A percentile compares a stretch with the other conserved stretches of the same genome.
phyloP scores from a whole-genome alignment of 1,284 basidiomycete genomes.

The Malassezia cuniculi region DNA sequence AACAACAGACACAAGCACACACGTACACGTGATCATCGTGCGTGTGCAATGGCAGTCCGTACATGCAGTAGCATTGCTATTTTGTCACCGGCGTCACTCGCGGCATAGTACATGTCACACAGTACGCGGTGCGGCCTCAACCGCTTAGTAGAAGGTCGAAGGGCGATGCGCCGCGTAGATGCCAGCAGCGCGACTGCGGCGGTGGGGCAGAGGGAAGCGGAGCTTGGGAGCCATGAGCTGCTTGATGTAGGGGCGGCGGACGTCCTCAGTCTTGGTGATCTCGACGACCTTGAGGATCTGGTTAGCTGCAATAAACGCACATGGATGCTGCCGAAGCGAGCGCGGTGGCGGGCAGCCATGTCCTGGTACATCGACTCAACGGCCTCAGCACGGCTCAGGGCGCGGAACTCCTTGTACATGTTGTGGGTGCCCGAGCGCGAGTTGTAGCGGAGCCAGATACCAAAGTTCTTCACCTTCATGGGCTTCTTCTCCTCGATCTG shows the following conservation, averaged over 20 bases:
- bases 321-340: conserved; percentile 96
- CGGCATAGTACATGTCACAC: conserved; percentile 3
- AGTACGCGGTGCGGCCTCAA: background rate
- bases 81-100: too few relatives aligned
- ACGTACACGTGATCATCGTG: too few relatives aligned
- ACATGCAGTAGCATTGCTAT: conserved; percentile 11
- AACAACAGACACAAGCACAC: too few relatives aligned
- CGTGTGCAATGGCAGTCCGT: too few relatives aligned
- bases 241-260: conserved; percentile 80
- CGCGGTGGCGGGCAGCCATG: conserved; percentile 98
- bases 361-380: conserved; percentile 98
- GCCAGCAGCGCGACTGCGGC: conserved; percentile 48
- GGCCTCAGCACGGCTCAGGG: conserved; percentile 82
- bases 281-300: conserved; percentile 86
- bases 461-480: conserved; percentile 98
- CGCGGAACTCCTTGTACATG: conserved; percentile 82
- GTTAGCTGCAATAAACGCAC: conserved; percentile 48
- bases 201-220: conserved; percentile 97
- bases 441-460: conserved; percentile 95
- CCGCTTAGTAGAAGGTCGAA: conserved; percentile 47
- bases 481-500: conserved; percentile 71
- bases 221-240: conserved; percentile 79
- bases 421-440: conserved; percentile 46
- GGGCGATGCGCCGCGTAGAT: conserved; percentile 47
- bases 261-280: conserved; percentile 77